Base-by-base conservation (phyloP, 2,329 filamentous ascomycete genomes). In the Gnomoniopsis smithogilvyi region DNA sequence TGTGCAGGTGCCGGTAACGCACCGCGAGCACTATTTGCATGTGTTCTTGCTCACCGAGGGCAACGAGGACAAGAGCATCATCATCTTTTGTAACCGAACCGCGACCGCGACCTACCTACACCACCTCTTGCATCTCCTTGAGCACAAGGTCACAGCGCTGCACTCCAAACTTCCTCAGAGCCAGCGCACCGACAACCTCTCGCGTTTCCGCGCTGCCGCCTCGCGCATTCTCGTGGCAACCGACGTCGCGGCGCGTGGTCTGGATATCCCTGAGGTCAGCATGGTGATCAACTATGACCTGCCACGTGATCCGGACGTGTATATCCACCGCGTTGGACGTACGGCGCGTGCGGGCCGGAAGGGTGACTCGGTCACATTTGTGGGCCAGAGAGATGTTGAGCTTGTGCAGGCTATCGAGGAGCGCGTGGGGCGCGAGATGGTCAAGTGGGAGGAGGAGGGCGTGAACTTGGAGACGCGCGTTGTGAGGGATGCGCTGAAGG, bases 201-300 rank as follows among this genome's bases (percentile, higher is more conserved):
- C 89, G 2, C 87, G 94, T 12, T 99, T 99, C 81, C 89, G 95
- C 34, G 94, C 95, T 2, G 85, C 87, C 6, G 95, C 92, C 0
- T 92, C 95, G 7, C 84, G 94, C 15, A 90, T 99, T 58, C 83
- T 99, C 1, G 90, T 99, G 12, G 94, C 95, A 1, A 99, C 95
- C 0, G 95, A 99, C 71, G 93, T 99, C 15, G 95, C 95, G 1
- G 91, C 92, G 21, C 85, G 95, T 72, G 95, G 95, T 80, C 84
- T 99, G 3, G 95, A 99, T 76, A 97, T 99, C 62, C 94, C 94
- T 1, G 90, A 92, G 65, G 94, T 98, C 7, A 88, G 84, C 56
- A 76, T 98, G 17, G 95, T 99, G 2, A 78, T 99, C 69, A 98
- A 99, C 75, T 99, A 93, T 74, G 95, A 99, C 70, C 86, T 99